Evolutionary conservation across 495 filamentous ascomycete species (phyloP), one percentile per base, ranked within the genome.

Genomic region (Penicillium samsonianum): DNA sequence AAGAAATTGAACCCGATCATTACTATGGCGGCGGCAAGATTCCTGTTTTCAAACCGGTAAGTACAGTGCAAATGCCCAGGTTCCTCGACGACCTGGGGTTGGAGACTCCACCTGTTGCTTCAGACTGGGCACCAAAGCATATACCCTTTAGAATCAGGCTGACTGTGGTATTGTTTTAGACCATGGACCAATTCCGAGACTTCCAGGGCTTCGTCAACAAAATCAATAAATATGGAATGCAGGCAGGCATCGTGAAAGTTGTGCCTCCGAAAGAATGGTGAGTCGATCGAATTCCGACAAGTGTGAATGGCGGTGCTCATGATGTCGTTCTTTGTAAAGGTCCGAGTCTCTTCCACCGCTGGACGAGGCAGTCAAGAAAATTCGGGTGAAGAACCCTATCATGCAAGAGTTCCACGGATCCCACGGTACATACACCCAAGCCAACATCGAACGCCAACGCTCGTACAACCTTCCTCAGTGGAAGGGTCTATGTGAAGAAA

Each of bases 391-490:
- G 78, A 95, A 98, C 60, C 94, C 94, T 10, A 98, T 98, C 70
- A 94, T 89, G 67, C 94, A 98, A 67, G 94, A 98, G 63, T 98
- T 98, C 68, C 90, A 91, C 78, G 95, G 93, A 10, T 90, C 86
- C 49, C 88, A 92, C 64, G 94, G 95, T 26, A 93, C 88, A 31
- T 98, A 96, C 67, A 92, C 92, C 25, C 95, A 98, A 63, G 89
- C 91, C 65, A 98, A 98, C 65, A 90, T 98, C 31, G 88, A 96
- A 67, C 92, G 95, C 71, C 90, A 95, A 71, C 82, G 95, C 70
- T 90, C 90, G 23, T 98, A 98, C 75, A 98, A 96, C 67, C 79
- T 98, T 8, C 93, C 93, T 1, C 91, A 98, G 71, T 98, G 94
- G 94, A 90, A 90, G 60, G 83, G 86, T 40, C 78, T 98, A 37